These are phyloP conservation scores for Zangia roseola DNA, from an alignment of 768 basidiomycete genomes.

Conservation along the genomic window DNA sequence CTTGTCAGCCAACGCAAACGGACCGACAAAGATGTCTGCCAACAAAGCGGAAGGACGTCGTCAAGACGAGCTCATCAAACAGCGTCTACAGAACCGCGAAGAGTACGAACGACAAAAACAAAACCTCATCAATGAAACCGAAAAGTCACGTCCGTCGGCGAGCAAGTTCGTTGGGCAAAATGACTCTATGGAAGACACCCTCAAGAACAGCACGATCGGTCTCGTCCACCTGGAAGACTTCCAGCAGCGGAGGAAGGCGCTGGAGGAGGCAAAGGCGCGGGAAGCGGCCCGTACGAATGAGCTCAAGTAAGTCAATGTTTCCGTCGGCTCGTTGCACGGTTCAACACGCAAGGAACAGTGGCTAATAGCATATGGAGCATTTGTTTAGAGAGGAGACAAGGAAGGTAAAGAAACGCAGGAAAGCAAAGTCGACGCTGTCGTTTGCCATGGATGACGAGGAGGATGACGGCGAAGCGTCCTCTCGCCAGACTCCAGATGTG, in stretches of 20 bases:
- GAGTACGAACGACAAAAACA: constrained; percentile 82
- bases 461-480: constrained; percentile 40
- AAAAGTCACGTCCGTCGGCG: constrained; percentile 84
- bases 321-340: constrained; percentile 1
- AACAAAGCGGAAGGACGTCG: constrained; percentile 83
- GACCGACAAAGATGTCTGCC: constrained; percentile 56
- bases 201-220: constrained; percentile 90
- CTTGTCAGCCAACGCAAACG: constrained; percentile 2
- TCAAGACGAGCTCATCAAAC: constrained; percentile 82
- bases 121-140: constrained; percentile 81
- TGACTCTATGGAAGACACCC: constrained; percentile 90
- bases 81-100: constrained; percentile 75
- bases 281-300: constrained; percentile 85
- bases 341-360: constrained; percentile 35
- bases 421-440: constrained; percentile 85
- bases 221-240: constrained; percentile 92
- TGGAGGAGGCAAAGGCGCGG: constrained; percentile 89
- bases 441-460: constrained; percentile 88
- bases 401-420: constrained; percentile 92
- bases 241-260: constrained; percentile 79
- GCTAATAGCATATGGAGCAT: constrained; percentile 80
- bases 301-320: constrained; percentile 69
- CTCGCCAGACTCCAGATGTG: constrained; percentile 38
- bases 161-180: constrained; percentile 92
- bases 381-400: constrained; percentile 84